phyloP scores from a whole-genome alignment of 1,139 yeast species.

The Suhomyces yuchorum region DNA sequence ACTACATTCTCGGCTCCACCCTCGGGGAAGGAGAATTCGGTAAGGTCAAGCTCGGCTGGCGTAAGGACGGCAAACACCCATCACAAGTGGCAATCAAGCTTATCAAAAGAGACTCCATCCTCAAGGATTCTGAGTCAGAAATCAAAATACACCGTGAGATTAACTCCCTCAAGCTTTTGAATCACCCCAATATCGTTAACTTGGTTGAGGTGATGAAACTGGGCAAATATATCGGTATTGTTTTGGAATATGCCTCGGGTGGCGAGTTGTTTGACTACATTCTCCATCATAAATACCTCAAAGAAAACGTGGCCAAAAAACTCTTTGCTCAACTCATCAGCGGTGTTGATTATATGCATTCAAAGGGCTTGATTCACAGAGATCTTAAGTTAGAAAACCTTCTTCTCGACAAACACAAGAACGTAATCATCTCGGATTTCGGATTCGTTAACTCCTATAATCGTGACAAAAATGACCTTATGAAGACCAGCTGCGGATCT shows the following conservation, averaged over 20 bases:
- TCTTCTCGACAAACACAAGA: slow-evolving; percentile 75
- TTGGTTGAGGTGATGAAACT: slow-evolving; percentile 91
- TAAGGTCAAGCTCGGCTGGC: slow-evolving; percentile 96
- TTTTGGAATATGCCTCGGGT: slow-evolving; percentile 93
- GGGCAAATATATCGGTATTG: slow-evolving; percentile 94
- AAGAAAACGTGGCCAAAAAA: slow-evolving; percentile 82
- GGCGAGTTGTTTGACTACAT: slow-evolving; percentile 96
- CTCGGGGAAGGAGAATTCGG: slow-evolving; percentile 99
- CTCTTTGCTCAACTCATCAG: slow-evolving; percentile 90
- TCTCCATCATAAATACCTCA: slow-evolving; percentile 79
- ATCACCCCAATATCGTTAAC: slow-evolving; percentile 91
- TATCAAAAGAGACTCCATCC: slow-evolving; percentile 81
- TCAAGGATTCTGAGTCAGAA: slow-evolving; percentile 82
- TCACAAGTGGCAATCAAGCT: slow-evolving; percentile 92
- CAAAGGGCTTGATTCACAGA: slow-evolving; percentile 80
- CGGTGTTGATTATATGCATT: slow-evolving; percentile 90
- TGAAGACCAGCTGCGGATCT: slow-evolving; percentile 96
- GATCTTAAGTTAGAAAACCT: slow-evolving; percentile 76
- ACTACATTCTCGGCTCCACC: slow-evolving; percentile 86
- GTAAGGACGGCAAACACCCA: slow-evolving; percentile 75
- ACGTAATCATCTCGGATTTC: slow-evolving; percentile 78
- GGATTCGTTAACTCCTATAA: slow-evolving; percentile 92
- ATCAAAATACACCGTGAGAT: slow-evolving; percentile 91
- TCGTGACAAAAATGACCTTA: slow-evolving; percentile 64
- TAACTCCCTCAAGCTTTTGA: slow-evolving; percentile 78